phyloP scores from a whole-genome alignment of 2,329 filamentous ascomycete species.

The Aureobasidium sp. region DNA sequence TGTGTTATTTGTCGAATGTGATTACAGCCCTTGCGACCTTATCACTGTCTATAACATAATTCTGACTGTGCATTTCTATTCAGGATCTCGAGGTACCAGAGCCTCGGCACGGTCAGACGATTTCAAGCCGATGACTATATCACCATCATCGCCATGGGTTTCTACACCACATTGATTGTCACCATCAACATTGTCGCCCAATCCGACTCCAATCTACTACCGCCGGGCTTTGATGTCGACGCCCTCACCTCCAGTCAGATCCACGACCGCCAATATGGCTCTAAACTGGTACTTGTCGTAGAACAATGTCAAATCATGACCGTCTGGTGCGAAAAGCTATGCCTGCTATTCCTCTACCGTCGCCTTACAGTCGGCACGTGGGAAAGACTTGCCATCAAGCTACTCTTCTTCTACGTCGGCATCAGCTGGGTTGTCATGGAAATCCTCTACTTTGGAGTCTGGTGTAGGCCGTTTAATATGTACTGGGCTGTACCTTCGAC shows the following conservation, averaged over 20 bases:
- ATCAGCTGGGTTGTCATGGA: slow-evolving; percentile 31
- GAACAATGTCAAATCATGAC: slow-evolving; percentile 30
- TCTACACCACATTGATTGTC: slow-evolving; percentile 43
- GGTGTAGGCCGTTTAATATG: slow-evolving; percentile 30
- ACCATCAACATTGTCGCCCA: slow-evolving; percentile 37
- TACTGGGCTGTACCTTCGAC: slow-evolving; percentile 28
- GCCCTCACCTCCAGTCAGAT: slow-evolving; percentile 24
- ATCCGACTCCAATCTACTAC: slow-evolving; percentile 35
- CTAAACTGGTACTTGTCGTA: slow-evolving; percentile 31
- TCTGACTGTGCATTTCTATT: neutral
- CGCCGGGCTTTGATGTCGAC: slow-evolving; percentile 37
- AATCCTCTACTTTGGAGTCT: slow-evolving; percentile 31
- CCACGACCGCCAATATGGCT: slow-evolving; percentile 23
- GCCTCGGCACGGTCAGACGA: slow-evolving; percentile 38
- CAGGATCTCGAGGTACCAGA: slow-evolving; percentile 36
- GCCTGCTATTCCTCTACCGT: slow-evolving; percentile 30
- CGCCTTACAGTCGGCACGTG: slow-evolving; percentile 27
- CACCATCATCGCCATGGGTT: slow-evolving; percentile 43
- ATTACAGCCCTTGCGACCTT: slow-evolving; percentile 15
- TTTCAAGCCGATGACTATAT: slow-evolving; percentile 50
- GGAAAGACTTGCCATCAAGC: slow-evolving; percentile 28
- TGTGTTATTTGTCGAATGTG: slow-evolving; percentile 36
- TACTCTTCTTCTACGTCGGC: slow-evolving; percentile 27
- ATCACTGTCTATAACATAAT: neutral
- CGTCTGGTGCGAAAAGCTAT: slow-evolving; percentile 32